Base-by-base conservation (phyloP, 768 basidiomycete species). In the Rhodotorula toruloides region DNA sequence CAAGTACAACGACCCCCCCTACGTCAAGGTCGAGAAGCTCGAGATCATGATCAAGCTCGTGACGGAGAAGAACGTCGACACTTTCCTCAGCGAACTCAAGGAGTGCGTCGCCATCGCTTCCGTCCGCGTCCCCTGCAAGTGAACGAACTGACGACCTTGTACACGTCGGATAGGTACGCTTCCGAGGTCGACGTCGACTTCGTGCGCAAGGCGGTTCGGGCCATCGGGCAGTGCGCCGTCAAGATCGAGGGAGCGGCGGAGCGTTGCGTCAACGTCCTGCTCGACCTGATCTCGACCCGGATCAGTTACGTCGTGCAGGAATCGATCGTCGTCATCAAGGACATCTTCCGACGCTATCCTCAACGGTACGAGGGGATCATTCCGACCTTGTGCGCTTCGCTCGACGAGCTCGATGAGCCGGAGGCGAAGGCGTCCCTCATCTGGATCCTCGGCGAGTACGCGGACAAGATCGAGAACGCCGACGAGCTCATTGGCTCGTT, bases 371-470 rank as follows among this genome's bases (percentile, higher is more conserved):
- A 99, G 78, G 93, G 92, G 27, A 87, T 96, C 75, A 97, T 99
- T 71, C 94, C 93, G 0, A 91, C 88, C 1, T 79, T 99, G 21
- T 99, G 93, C 74, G 86, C 90, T 3, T 94, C 92, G 75, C 85
- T 98, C 21, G 94, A 99, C 65, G 93, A 96, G 74, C 81, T 99
- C 39, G 94, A 98, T 74, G 96, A 99, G 76, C 96, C 94, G 16
- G 94, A 99, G 76, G 94, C 96, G 4, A 97, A 97, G 76, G 90
- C 93, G 1, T 93, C 93, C 4, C 81, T 99, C 55, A 97, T 99
- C 76, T 99, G 96, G 94, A 98, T 99, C 74, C 92, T 98, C 72
- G 94, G 94, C 62, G 92, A 97, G 79, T 97, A 99, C 74, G 92
- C 94, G 6, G 88, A 88, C 77, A 94, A 91, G 80, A 97, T 98